A percentile compares a stretch with the other conserved stretches of the same genome.
These are phyloP conservation scores for Epichloe glyceriae DNA, from an alignment of 2,329 filamentous ascomycete genomes.

Conservation along the genomic window DNA sequence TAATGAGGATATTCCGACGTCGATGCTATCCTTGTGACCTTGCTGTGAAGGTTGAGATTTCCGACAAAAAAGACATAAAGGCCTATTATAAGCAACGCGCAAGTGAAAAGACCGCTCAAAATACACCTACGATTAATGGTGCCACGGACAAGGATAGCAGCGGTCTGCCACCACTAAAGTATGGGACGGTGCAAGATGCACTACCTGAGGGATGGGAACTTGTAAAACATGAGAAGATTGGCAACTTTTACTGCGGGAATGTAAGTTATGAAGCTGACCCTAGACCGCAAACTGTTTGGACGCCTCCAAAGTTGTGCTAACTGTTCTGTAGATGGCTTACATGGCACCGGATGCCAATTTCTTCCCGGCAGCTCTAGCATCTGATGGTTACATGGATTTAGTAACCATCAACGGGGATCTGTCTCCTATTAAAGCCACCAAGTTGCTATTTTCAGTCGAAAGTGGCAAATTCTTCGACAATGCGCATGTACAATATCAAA, in stretches of 20 bases:
- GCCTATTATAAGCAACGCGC: conserved; percentile 51
- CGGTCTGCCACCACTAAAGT: conserved; percentile 60
- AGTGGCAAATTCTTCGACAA: conserved; percentile 68
- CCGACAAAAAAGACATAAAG: conserved; percentile 61
- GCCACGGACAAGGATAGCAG: conserved; percentile 18
- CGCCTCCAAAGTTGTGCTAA: conserved; percentile 3
- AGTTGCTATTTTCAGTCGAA: conserved; percentile 60
- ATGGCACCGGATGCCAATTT: conserved; percentile 83
- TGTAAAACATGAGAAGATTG: conserved; percentile 61
- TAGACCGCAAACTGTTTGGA: background rate
- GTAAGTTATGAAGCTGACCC: conserved; percentile 29
- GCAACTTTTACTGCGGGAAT: conserved; percentile 90
- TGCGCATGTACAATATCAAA: conserved; percentile 64
- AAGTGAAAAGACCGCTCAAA: conserved; percentile 16
- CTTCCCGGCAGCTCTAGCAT: conserved; percentile 70
- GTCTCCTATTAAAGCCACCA: conserved; percentile 49
- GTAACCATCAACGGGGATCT: conserved; percentile 70
- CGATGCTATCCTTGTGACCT: conserved; percentile 82
- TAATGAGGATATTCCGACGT: conserved; percentile 63
- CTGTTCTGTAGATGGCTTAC: conserved; percentile 55
- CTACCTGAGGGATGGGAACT: conserved; percentile 68
- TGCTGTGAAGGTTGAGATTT: conserved; percentile 69
- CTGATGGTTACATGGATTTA: conserved; percentile 78
- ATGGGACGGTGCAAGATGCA: conserved; percentile 66
- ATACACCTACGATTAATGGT: background rate